Conservation (phyloP, 1,284 basidiomycete genomes). For the Sanghuangporus weigelae region DNA sequence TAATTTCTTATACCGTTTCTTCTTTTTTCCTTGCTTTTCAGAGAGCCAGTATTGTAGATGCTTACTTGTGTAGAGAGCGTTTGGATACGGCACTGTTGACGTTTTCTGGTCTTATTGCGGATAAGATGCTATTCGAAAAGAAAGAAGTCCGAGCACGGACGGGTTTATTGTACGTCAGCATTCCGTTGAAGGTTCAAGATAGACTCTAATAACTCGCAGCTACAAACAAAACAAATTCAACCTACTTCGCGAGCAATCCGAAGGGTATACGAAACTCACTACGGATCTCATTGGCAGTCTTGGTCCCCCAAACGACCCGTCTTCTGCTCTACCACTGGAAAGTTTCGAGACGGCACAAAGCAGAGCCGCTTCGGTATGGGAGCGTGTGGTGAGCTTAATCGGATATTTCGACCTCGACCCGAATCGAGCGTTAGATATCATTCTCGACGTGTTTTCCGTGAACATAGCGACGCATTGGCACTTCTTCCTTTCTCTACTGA, state of each 20-base stretch:
- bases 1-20: not conserved
- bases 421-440: conserved; percentile 88
- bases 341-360: conserved; percentile 48
- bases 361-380: conserved; percentile 76
- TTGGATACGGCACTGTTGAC: conserved; percentile 61
- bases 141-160: conserved; percentile 76
- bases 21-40: conserved; percentile 26
- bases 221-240: conserved; percentile 99
- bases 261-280: conserved; percentile 92
- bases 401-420: conserved; percentile 97
- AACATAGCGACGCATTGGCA: conserved; percentile 80
- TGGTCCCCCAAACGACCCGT: conserved; percentile 62
- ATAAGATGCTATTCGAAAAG: conserved; percentile 58
- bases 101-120: conserved; percentile 56
- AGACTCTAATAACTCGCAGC: conserved; percentile 33
- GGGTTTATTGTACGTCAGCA: conserved; percentile 63
- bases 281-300: conserved; percentile 79
- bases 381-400: conserved; percentile 81
- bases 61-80: conserved; percentile 62
- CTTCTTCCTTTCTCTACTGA: conserved; percentile 89
- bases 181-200: conserved; percentile 8
- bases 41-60: conserved; percentile 50
- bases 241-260: conserved; percentile 92
- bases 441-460: conserved; percentile 85
- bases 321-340: conserved; percentile 59